These are phyloP conservation scores for Thalassiosira livingstoniorum DNA, from an alignment of 352 stramenopile species.

Conservation along the genomic window DNA sequence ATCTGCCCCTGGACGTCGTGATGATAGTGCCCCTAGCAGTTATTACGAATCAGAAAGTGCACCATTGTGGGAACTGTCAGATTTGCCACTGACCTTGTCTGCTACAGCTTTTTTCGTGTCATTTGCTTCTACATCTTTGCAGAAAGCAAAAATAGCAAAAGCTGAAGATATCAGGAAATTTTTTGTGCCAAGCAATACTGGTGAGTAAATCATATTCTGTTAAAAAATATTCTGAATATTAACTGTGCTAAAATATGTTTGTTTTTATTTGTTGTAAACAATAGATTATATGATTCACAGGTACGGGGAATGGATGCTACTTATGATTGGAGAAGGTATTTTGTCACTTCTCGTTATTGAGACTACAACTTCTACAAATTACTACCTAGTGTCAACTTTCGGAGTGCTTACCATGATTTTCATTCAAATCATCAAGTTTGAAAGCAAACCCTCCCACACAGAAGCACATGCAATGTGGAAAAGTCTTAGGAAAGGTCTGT, in stretches of 20 bases:
- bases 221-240: background rate
- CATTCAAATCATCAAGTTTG: constrained; percentile 54
- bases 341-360: constrained; percentile 58
- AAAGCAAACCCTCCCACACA: constrained; percentile 32
- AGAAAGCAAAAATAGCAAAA: constrained; percentile 8
- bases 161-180: constrained; percentile 18
- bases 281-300: constrained; percentile 47
- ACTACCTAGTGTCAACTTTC: constrained; percentile 34
- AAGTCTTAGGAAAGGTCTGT: constrained; percentile 13
- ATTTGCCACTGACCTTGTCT: constrained; percentile 39
- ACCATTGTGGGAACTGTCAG: constrained; percentile 18
- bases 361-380: constrained; percentile 29
- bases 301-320: constrained; percentile 53
- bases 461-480: constrained; percentile 36
- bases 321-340: constrained; percentile 61
- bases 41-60: constrained; percentile 15
- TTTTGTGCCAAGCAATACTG: constrained; percentile 43
- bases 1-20: background rate
- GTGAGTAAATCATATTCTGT: background rate
- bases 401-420: constrained; percentile 49
- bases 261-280: constrained; percentile 4
- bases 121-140: constrained; percentile 6
- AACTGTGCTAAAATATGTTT: background rate
- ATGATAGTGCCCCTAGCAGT: background rate
- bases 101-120: constrained; percentile 29